phyloP scores from a whole-genome alignment of 1,139 yeast species.

The Petasospora fabianii region DNA sequence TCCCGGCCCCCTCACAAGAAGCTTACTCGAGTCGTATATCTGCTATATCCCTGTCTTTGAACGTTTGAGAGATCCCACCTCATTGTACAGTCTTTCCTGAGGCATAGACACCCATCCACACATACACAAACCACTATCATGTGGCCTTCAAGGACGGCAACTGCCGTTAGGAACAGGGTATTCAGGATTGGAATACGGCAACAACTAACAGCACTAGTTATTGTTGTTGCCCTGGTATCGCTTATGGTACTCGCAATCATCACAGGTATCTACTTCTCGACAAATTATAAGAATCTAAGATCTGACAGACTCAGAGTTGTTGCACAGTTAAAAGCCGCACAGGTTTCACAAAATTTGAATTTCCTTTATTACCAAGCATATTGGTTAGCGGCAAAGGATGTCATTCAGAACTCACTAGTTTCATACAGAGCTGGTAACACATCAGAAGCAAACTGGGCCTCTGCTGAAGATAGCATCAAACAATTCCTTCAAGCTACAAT shows the following conservation, averaged over 20 bases:
- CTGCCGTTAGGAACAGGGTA: too few relatives aligned
- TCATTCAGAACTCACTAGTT: slow-evolving; percentile 56
- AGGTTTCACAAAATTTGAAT: slow-evolving; percentile 64
- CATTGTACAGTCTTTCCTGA: too few relatives aligned
- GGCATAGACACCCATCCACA: neutral
- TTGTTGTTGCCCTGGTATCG: slow-evolving; percentile 72
- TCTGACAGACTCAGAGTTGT: slow-evolving; percentile 73
- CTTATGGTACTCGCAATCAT: slow-evolving; percentile 72
- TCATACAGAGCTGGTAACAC: slow-evolving; percentile 73
- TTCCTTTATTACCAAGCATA: slow-evolving; percentile 65
- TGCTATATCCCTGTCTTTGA: too few relatives aligned
- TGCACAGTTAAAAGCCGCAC: slow-evolving; percentile 77
- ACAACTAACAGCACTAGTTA: slow-evolving; percentile 79
- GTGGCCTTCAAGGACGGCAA: neutral
- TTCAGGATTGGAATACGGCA: slow-evolving; percentile 40
- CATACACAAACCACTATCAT: neutral
- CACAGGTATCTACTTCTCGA: slow-evolving; percentile 74
- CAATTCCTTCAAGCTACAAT: slow-evolving; percentile 63
- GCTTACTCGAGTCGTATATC: too few relatives aligned
- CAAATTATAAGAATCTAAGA: slow-evolving; percentile 57
- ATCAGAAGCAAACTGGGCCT: slow-evolving; percentile 43
- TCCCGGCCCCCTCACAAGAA: too few relatives aligned
- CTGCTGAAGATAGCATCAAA: slow-evolving; percentile 39
- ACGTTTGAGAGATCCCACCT: too few relatives aligned
- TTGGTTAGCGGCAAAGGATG: slow-evolving; percentile 62